A percentile compares a stretch with the other conserved stretches of the same genome.
phyloP scores from a whole-genome alignment of 306 rosid genomes.

The Carpinus fangiana region DNA sequence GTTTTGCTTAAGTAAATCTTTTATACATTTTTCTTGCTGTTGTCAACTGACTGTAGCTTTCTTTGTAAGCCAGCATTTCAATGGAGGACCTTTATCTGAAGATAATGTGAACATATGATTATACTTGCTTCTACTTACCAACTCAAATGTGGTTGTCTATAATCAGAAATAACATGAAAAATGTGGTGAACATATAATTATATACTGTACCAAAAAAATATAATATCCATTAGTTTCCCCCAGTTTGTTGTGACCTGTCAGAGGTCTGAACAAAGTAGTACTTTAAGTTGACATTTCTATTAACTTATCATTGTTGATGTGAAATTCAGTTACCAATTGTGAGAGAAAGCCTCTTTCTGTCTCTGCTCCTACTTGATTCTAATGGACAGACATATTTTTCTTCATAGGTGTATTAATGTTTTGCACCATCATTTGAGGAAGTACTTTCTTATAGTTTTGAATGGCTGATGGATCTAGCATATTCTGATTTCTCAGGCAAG shows the following conservation, averaged over 20 bases:
- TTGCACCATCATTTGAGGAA: constrained; percentile 21
- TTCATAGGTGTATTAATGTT: background rate
- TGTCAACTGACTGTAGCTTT: background rate
- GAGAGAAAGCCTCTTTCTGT: background rate
- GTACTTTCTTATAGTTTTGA: constrained; percentile 27
- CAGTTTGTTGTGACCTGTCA: background rate
- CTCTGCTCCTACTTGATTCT: background rate
- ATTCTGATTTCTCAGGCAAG: constrained; percentile 54
- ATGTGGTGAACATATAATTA: background rate
- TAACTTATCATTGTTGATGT: background rate
- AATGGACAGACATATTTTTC: background rate
- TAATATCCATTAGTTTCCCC: background rate
- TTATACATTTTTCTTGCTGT: background rate
- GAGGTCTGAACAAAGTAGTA: background rate
- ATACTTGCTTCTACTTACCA: constrained; percentile 1
- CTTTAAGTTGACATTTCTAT: background rate
- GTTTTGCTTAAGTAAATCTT: background rate
- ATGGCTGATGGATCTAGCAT: constrained; percentile 45
- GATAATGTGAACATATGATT: background rate
- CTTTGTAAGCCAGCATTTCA: background rate
- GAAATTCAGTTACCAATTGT: background rate
- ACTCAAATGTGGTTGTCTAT: background rate
- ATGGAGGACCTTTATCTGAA: background rate
- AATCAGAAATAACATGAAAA: background rate
- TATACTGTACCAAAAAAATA: background rate